phyloP scores from a whole-genome alignment of 106 monocot genomes.

The Dactylorhiza incarnata region DNA sequence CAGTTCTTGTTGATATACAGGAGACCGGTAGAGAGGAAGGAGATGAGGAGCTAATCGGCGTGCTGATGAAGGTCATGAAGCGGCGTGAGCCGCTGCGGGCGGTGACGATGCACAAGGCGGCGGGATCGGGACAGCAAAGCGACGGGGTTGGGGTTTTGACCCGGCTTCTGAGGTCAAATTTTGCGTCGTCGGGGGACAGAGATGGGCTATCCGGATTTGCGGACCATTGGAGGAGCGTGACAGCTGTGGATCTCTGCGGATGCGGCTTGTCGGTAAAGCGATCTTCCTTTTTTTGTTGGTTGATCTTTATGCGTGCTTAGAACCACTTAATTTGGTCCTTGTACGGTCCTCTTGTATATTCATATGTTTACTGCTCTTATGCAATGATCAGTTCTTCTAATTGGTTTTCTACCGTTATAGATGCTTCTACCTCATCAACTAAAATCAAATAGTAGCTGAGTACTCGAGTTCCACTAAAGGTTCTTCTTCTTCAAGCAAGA shows the following conservation, averaged over 20 bases:
- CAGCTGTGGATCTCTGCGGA: conserved; percentile 43
- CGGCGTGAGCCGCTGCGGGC: conserved; percentile 60
- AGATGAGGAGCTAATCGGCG: conserved; percentile 20
- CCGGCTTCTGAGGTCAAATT: conserved; percentile 45
- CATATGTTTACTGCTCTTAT: not conserved
- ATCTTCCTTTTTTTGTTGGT: not conserved
- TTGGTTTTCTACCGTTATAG: not conserved
- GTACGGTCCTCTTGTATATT: not conserved
- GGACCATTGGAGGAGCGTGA: conserved; percentile 70
- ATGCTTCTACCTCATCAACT: not conserved
- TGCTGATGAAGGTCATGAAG: conserved; percentile 67
- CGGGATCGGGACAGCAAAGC: conserved; percentile 64
- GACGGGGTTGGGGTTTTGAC: conserved; percentile 79
- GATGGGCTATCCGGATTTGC: conserved; percentile 24
- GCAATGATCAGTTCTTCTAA: not conserved
- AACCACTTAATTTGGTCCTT: not conserved
- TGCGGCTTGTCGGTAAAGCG: conserved; percentile 78
- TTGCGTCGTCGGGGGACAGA: conserved; percentile 16
- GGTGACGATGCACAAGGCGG: conserved; percentile 43
- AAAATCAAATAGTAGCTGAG: not conserved
- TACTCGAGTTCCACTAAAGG: not conserved
- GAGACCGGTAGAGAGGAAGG: conserved; percentile 13
- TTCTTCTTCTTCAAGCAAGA: not conserved
- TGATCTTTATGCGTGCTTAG: not conserved
- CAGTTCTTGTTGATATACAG: conserved; percentile 44